Evolutionary conservation across 2,329 filamentous ascomycete genomes (phyloP).

Genomic region (Cladophialophora bantiana): DNA sequence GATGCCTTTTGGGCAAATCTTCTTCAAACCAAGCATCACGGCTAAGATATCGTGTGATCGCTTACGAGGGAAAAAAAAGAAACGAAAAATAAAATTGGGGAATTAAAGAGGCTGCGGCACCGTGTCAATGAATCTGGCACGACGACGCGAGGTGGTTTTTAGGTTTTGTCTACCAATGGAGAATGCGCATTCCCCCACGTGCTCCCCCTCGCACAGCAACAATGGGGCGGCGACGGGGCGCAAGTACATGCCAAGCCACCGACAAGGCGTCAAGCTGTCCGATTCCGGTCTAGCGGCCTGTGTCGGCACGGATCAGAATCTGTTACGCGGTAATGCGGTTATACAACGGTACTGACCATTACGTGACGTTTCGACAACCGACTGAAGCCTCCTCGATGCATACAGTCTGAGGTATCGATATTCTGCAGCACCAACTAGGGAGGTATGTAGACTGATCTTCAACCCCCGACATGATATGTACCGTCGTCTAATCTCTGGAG

Average conservation of each 20-base stretch:
- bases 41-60: slow-evolving; percentile 7
- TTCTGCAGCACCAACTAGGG: not conserved
- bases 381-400: too few relatives aligned
- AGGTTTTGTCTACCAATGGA: not conserved
- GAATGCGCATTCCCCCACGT: slow-evolving; percentile 1
- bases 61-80: not conserved
- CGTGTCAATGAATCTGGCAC: not conserved
- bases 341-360: too few relatives aligned
- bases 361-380: too few relatives aligned
- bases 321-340: too few relatives aligned
- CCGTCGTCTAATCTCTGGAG: not conserved
- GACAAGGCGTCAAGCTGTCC: not conserved
- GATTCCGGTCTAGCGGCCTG: too few relatives aligned
- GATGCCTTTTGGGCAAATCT: not conserved
- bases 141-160: not conserved
- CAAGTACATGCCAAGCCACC: not conserved
- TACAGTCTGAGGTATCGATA: too few relatives aligned
- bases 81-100: not conserved
- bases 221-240: too few relatives aligned
- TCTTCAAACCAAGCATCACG: slow-evolving; percentile 3
- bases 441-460: not conserved
- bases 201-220: not conserved
- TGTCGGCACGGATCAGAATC: too few relatives aligned
- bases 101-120: not conserved
- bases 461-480: too few relatives aligned